Conservation (phyloP, 371 early-diverging fungal species). For the Coemansia linderi region DNA sequence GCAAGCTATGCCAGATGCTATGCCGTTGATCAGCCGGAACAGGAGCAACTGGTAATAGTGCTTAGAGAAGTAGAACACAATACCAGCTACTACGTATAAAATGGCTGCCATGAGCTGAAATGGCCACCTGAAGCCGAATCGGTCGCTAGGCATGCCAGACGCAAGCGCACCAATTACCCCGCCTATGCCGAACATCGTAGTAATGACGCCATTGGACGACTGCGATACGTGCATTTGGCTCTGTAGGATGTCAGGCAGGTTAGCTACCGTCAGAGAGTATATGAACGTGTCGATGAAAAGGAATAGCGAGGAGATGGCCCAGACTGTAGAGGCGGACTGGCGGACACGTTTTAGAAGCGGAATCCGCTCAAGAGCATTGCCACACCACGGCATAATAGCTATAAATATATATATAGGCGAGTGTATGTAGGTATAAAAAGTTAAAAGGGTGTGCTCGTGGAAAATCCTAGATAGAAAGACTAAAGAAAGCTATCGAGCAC, state of each 20-base stretch:
- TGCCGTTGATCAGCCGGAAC: constrained; percentile 33
- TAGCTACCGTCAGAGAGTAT: constrained; percentile 36
- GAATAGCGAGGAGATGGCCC: constrained; percentile 38
- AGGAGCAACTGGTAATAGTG: constrained; percentile 41
- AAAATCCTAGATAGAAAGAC: constrained; percentile 3
- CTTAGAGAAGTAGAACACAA: constrained; percentile 24
- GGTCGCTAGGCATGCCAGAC: constrained; percentile 29
- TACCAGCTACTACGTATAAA: constrained; percentile 23
- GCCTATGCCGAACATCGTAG: constrained; percentile 47
- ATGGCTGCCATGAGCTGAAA: constrained; percentile 25
- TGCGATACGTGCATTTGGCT: constrained; percentile 25
- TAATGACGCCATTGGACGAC: constrained; percentile 41
- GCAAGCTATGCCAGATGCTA: constrained; percentile 43
- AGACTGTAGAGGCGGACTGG: constrained; percentile 19
- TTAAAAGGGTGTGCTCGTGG: not conserved
- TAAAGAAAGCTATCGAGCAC: not conserved
- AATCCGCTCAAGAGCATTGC: not conserved
- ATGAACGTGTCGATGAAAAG: constrained; percentile 47
- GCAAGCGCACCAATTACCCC: constrained; percentile 17
- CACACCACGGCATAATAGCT: not conserved
- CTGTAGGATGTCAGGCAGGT: constrained; percentile 42
- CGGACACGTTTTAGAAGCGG: constrained; percentile 6
- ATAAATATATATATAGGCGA: not conserved
- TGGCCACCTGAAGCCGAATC: constrained; percentile 11
- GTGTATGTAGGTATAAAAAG: not conserved